These are phyloP conservation scores for Psilocybe tampanensis DNA, from an alignment of 768 basidiomycete genomes.

Conservation along the genomic window DNA sequence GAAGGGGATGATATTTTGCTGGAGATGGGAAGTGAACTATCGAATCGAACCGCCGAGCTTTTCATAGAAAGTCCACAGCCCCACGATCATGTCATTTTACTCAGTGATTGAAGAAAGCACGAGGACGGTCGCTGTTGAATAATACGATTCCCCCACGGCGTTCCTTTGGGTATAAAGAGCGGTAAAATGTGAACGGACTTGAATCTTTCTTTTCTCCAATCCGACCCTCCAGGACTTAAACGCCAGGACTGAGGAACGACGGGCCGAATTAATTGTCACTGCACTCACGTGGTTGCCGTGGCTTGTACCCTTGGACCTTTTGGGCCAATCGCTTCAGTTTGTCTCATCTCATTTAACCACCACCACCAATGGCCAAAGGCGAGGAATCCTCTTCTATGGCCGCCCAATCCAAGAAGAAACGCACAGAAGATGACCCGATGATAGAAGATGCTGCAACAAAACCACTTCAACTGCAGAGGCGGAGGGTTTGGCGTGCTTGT, in stretches of 20 bases:
- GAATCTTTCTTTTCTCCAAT: slow-evolving; percentile 5
- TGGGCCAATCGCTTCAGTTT: slow-evolving; percentile 28
- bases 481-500: slow-evolving; percentile 87
- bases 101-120: slow-evolving; percentile 1
- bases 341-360: slow-evolving; percentile 29
- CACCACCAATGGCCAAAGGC: slow-evolving; percentile 46
- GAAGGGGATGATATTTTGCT: not conserved
- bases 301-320: slow-evolving; percentile 26
- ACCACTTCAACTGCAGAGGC: slow-evolving; percentile 76
- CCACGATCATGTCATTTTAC: slow-evolving; percentile 12
- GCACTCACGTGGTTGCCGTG: slow-evolving; percentile 27
- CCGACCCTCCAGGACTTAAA: not conserved
- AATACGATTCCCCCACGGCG: slow-evolving; percentile 3
- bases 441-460: slow-evolving; percentile 61
- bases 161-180: slow-evolving; percentile 15
- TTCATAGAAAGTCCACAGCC: slow-evolving; percentile 16
- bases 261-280: slow-evolving; percentile 19
- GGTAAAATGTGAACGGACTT: not conserved
- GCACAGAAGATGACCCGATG: slow-evolving; percentile 59
- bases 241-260: slow-evolving; percentile 1
- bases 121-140: slow-evolving; percentile 14
- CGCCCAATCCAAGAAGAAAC: slow-evolving; percentile 78
- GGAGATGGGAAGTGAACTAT: slow-evolving; percentile 13
- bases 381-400: slow-evolving; percentile 51
- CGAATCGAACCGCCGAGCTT: slow-evolving; percentile 16